Conservation (phyloP, 352 stramenopile species). For the Stramenopiles sp. region DNA sequence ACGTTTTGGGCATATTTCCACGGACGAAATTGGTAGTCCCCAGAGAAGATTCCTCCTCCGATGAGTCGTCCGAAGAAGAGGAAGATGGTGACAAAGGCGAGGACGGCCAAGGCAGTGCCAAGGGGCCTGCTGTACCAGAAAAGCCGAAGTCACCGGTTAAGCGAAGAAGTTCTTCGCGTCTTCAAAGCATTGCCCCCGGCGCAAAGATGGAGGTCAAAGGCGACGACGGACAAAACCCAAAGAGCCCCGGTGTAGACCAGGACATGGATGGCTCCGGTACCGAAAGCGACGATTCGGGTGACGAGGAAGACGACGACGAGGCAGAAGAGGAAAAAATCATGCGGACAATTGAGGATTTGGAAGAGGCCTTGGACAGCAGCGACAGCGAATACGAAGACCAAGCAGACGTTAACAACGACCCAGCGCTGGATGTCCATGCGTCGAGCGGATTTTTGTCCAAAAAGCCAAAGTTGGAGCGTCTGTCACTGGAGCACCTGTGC, state of each 20-base stretch:
- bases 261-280: too few relatives aligned
- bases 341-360: not conserved
- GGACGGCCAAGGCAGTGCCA: not conserved
- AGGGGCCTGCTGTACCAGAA: too few relatives aligned
- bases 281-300: not conserved
- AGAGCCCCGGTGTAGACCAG: too few relatives aligned
- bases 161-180: not conserved
- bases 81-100: not conserved
- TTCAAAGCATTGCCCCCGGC: not conserved
- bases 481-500: not conserved
- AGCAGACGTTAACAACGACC: not conserved
- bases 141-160: not conserved
- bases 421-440: not conserved
- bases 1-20: not conserved
- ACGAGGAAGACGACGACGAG: not conserved
- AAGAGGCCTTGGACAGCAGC: not conserved
- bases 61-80: not conserved
- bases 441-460: not conserved
- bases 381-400: not conserved
- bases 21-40: too few relatives aligned
- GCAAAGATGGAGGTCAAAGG: not conserved
- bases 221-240: not conserved
- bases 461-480: not conserved
- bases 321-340: too few relatives aligned
- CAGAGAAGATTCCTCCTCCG: not conserved